Evolutionary conservation across 2,329 filamentous ascomycete species (phyloP), one percentile per base, ranked within the genome.

Genomic region (Didymella glomerata): DNA sequence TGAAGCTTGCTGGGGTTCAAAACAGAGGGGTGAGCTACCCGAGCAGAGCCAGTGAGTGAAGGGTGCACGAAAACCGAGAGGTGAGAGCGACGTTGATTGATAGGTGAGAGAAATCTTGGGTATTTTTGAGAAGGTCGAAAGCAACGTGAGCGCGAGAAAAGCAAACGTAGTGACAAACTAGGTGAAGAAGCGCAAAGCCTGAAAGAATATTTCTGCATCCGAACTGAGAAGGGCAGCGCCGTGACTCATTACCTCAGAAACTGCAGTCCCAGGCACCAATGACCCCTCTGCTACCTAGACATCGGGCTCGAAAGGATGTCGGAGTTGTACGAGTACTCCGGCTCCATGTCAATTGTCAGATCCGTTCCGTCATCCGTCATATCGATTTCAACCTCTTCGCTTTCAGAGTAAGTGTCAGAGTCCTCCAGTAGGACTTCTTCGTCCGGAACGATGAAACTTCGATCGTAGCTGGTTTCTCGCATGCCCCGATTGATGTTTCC

Each of bases 301-400:
- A n/a, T 30, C 4, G 34, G 27, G 4, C 27, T 51, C 20, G 16
- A 44, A 11, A 65, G 16, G 4, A 63, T 36, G 5, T 44, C 38
- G 1, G 52, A 45, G 8, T 61, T 64, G 50, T 57, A 63, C 11
- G 47, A 50, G 38, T 54, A 61, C 34, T 38, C 30, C 6, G 53
- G 49, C 18, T 53, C 57, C 60, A 67, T 63, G 11, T 68, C 54
- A 14, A 65, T 63, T 4, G 48, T 48, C 11, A 67, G 16, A 34
- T 67, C 57, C 24, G 51, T 25, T 13, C 28, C 50, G 25, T 55
- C 54, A 13, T 28, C 50, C 0, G 36, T 30, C 34, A 58, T 62
- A 20, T 51, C 52, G 9, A 41, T 16, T 16, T 66, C 64, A 10
- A 51, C 48, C 4, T 36, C 25, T 1, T 38, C 51, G 38, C 46